These are phyloP conservation scores for Phytophthora colocasiae DNA, from an alignment of 352 stramenopile species.

Conservation along the genomic window DNA sequence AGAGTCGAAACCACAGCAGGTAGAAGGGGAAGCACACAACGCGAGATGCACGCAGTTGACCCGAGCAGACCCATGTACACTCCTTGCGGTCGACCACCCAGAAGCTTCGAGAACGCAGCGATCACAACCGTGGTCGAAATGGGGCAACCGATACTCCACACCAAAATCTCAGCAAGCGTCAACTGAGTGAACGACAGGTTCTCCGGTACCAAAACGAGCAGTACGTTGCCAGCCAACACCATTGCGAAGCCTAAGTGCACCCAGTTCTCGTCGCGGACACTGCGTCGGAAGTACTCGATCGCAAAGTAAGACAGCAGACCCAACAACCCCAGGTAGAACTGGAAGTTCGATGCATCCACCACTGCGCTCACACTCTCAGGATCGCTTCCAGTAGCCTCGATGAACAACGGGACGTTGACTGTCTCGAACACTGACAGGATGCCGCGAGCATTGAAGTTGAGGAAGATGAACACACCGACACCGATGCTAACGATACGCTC, in stretches of 20 bases:
- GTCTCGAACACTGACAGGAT: conserved; percentile 85
- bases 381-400: conserved; percentile 63
- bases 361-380: conserved; percentile 54
- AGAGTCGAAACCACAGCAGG: conserved; percentile 64
- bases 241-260: conserved; percentile 68
- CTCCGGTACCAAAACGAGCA: conserved; percentile 51
- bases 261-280: conserved; percentile 67
- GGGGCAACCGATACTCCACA: conserved; percentile 82
- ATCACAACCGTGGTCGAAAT: conserved; percentile 76
- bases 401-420: conserved; percentile 80
- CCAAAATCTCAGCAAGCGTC: conserved; percentile 59
- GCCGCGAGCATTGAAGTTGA: conserved; percentile 78
- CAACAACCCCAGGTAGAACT: conserved; percentile 78
- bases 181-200: conserved; percentile 57
- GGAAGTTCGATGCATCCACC: conserved; percentile 72
- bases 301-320: conserved; percentile 75
- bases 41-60: conserved; percentile 67
- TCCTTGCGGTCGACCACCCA: conserved; percentile 70
- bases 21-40: conserved; percentile 70
- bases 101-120: conserved; percentile 72
- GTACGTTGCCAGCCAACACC: conserved; percentile 59
- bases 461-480: conserved; percentile 71
- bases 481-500: conserved; percentile 72
- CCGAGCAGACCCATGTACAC: conserved; percentile 77
- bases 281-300: conserved; percentile 75